Base-by-base conservation (phyloP, 352 stramenopile species). In the Phytophthora syringae region DNA sequence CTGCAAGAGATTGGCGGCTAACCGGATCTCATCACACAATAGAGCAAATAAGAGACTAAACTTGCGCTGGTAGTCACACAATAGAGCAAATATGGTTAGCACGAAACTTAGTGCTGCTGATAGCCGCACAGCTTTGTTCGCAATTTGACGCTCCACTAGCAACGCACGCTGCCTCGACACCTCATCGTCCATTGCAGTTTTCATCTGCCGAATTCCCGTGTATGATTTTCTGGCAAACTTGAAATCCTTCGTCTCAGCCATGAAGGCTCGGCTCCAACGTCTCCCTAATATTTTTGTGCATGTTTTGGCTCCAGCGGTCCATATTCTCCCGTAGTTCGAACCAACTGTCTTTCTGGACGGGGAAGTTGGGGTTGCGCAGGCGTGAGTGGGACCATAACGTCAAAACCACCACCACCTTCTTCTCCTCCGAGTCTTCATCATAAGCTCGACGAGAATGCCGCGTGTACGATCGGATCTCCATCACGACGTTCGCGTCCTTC, bases 361-460 rank as follows among this genome's bases (percentile, higher is more conserved):
- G 32, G 24, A 79, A 79, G 34, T 49, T 57, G 0, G 71, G 72
- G 9, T 52, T 59, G 10, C 49, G 65, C 25, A 83, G 54, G 2
- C 50, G 60, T 20, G 58, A 75, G 36, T 76, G 61, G 11, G 65
- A 68, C 74, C 74, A 83, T 24, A 71, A 52, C 11, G 57, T 70
- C 21, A 83, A 44, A 7, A 80, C 74, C 12, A 80, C 64, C 11
- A 78, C 72, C 18, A n/a, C n/a, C n/a, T 67, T 32, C 50, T 83
- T 59, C 32, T 49, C 21, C 24, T 50, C 11, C 15, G 18, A 7
- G 18, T 48, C 27, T 32, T 28, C 12, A 40, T 27, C 50, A 10
- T 6, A 27, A 10, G 18, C 22, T 56, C 20, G 47, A 28, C 20
- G 44, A 42, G 32, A 15, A 43, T 42, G 49, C n/a, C 50, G 51